Evolutionary conservation across 1,284 basidiomycete genomes (phyloP).

Genomic region (Moesziomyces sp.): DNA sequence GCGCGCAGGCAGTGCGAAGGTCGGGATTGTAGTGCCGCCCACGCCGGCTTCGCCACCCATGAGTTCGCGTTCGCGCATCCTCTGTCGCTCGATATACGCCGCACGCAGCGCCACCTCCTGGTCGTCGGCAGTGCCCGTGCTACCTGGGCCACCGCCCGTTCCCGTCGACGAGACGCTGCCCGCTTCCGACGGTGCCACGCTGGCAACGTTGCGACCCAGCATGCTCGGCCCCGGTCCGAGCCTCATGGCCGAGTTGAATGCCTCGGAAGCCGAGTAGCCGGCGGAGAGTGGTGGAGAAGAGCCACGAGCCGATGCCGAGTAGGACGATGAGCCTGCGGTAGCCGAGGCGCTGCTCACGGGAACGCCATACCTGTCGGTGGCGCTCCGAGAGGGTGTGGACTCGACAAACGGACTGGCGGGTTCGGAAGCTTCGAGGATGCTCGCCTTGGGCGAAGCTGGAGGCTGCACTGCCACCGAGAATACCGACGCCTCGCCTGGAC

Average conservation of each 20-base stretch:
- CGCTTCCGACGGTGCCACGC: conserved; percentile 54
- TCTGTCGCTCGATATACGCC: conserved; percentile 58
- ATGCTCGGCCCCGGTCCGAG: conserved; percentile 41
- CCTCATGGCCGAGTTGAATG: conserved; percentile 26
- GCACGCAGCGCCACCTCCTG: conserved; percentile 48
- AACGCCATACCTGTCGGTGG: conserved; percentile 22
- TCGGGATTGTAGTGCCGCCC: conserved; percentile 47
- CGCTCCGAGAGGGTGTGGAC: conserved; percentile 25
- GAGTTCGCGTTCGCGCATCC: conserved; percentile 60
- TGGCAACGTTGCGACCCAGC: conserved; percentile 46
- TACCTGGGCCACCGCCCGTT: conserved; percentile 39
- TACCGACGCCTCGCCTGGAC: conserved; percentile 62
- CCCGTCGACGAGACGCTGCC: conserved; percentile 51
- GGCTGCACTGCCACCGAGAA: conserved; percentile 65
- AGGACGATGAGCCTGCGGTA: conserved; percentile 33
- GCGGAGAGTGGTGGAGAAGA: conserved; percentile 26
- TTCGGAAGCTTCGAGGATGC: conserved; percentile 40
- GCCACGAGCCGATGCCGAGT: conserved; percentile 34
- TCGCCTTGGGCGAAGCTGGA: conserved; percentile 59
- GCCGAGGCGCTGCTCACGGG: conserved; percentile 42
- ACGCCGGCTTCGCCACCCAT: conserved; percentile 61
- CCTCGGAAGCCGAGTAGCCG: conserved; percentile 31
- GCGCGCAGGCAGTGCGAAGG: conserved; percentile 33
- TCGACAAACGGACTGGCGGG: conserved; percentile 39
- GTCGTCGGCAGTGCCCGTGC: conserved; percentile 47